These are phyloP conservation scores for Salix suchowensis DNA, from an alignment of 345 rosid species.

Conservation along the genomic window DNA sequence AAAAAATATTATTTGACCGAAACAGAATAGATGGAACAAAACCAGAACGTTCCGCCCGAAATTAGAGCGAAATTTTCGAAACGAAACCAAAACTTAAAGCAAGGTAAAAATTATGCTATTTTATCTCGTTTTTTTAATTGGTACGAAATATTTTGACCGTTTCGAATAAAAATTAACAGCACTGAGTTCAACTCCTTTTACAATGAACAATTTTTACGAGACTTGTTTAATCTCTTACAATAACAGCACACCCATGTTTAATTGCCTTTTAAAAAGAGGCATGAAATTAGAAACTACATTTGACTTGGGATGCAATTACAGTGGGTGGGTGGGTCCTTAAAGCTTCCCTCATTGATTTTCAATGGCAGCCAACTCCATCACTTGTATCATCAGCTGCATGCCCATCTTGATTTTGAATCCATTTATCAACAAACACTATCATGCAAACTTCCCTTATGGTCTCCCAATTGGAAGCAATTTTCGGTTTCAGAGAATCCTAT, in stretches of 20 bases:
- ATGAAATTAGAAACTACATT: background rate
- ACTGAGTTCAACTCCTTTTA: background rate
- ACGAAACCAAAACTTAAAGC: no score
- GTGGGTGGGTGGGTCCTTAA: background rate
- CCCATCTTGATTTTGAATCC: conserved; percentile 8
- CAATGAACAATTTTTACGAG: background rate
- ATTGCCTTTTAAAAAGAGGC: background rate
- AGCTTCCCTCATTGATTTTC: background rate
- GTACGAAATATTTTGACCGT: rapidly evolving
- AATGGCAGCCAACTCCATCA: conserved; percentile 32
- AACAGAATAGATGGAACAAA: no score
- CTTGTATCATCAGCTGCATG: background rate
- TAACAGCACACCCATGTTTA: background rate
- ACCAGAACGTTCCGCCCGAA: no score
- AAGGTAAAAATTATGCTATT: rapidly evolving
- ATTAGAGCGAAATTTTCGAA: no score
- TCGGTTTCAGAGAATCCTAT: conserved; percentile 29
- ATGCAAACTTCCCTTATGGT: conserved; percentile 23
- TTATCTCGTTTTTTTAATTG: no score
- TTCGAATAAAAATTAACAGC: no score
- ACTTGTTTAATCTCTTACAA: background rate
- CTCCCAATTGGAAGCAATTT: conserved; percentile 32
- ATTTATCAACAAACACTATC: conserved; percentile 22
- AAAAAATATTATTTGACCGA: no score
- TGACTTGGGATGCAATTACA: conserved; percentile 12